These are phyloP conservation scores for Tulasnella sp. DNA, from an alignment of 768 basidiomycete genomes.

Conservation along the genomic window DNA sequence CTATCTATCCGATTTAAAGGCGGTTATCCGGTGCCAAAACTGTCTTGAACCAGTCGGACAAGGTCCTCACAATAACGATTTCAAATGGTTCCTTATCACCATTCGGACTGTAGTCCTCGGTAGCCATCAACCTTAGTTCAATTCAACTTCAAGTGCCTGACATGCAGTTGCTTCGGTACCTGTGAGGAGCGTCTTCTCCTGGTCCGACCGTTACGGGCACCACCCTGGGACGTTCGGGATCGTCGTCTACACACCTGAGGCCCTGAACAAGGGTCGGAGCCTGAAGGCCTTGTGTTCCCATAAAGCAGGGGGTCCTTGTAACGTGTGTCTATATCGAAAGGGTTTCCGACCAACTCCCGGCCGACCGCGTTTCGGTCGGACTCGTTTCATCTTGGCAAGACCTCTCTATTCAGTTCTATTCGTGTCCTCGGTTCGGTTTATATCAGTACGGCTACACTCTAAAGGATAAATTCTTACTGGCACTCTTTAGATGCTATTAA, in stretches of 20 bases:
- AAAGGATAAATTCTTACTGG: no score
- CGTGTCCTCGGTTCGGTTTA: background rate
- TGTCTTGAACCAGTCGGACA: no score
- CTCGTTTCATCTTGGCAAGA: background rate
- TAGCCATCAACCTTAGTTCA: background rate
- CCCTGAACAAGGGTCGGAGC: background rate
- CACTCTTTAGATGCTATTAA: no score
- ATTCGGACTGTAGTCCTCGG: background rate
- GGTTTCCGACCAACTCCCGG: background rate
- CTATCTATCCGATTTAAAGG: no score
- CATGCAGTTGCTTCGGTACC: background rate
- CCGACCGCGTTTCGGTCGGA: background rate
- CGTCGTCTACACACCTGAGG: background rate
- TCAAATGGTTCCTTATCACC: background rate
- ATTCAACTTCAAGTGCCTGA: no score
- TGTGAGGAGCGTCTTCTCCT: background rate
- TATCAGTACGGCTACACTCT: no score
- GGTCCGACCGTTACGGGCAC: background rate
- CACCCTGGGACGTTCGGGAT: background rate
- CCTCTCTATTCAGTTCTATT: background rate
- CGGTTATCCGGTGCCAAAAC: no score
- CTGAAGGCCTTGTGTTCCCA: background rate
- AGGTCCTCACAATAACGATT: no score
- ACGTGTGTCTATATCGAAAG: background rate
- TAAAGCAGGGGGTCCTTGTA: background rate